A percentile compares a stretch with the other conserved stretches of the same genome.
Evolutionary conservation across 768 basidiomycete genomes (phyloP).

Genomic region (Strobilomyces dryophilus): DNA sequence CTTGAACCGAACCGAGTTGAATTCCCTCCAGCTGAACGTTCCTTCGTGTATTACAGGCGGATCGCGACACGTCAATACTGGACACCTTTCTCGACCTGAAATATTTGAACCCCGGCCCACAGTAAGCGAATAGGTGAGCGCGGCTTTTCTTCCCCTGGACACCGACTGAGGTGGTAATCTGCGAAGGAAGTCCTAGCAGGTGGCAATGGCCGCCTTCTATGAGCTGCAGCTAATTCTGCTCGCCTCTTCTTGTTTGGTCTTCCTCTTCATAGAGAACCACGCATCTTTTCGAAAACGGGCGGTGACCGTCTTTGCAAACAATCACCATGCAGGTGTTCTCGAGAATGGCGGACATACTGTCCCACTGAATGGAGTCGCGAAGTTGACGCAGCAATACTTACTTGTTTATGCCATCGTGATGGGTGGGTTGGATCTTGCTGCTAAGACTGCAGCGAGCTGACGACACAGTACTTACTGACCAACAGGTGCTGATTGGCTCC

Average conservation of each 20-base stretch:
- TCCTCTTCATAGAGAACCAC: constrained; percentile 34
- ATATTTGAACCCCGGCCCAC: not conserved
- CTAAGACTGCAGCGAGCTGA: not conserved
- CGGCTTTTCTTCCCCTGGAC: not conserved
- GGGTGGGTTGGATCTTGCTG: constrained; percentile 40
- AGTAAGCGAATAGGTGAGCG: constrained; percentile 6
- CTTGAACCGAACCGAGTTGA: not conserved
- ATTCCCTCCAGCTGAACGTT: not conserved
- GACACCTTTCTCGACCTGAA: not conserved
- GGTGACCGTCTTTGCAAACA: constrained; percentile 18
- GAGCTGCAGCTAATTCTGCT: constrained; percentile 39
- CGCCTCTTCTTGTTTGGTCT: constrained; percentile 30
- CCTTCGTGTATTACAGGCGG: not conserved
- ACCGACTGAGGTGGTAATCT: not conserved
- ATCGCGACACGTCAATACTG: not conserved
- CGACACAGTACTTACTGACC: not conserved
- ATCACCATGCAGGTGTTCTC: constrained; percentile 23
- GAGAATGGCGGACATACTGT: constrained; percentile 29
- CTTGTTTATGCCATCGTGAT: constrained; percentile 70
- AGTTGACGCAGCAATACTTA: constrained; percentile 50
- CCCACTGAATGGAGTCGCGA: constrained; percentile 25
- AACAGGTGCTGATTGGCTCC: constrained; percentile 72
- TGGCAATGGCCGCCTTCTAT: constrained; percentile 34
- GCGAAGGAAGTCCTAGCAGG: not conserved
- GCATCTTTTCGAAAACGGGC: constrained; percentile 24